These are phyloP conservation scores for Peniophora sp. DNA, from an alignment of 1,284 basidiomycete genomes.

Conservation along the genomic window DNA sequence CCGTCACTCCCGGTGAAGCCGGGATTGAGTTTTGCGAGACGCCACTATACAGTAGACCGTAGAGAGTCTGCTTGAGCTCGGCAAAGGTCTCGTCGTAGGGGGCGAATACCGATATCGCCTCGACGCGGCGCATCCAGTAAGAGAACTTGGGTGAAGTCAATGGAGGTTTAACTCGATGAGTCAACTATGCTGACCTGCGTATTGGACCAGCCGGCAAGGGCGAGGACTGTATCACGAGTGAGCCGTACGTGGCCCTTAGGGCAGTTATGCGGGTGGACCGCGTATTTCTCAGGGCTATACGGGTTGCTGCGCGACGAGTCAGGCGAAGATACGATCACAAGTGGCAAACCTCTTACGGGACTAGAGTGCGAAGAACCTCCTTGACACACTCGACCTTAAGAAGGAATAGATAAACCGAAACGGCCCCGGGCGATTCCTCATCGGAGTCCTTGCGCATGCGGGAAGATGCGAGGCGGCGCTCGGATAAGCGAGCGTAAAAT, in stretches of 20 bases:
- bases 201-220: constrained; percentile 42
- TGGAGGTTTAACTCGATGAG: too few relatives aligned
- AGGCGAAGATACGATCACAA: constrained; percentile 1
- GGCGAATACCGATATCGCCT: constrained; percentile 37
- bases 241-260: constrained; percentile 36
- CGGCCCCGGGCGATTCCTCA: constrained; percentile 21
- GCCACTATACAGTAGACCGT: constrained; percentile 24
- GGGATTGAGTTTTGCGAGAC: constrained; percentile 2
- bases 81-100: constrained; percentile 30
- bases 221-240: constrained; percentile 37
- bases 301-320: constrained; percentile 29
- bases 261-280: constrained; percentile 31
- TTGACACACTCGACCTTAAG: constrained; percentile 46
- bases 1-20: constrained; percentile 25
- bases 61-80: constrained; percentile 31
- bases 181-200: constrained; percentile 20
- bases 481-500: constrained; percentile 38
- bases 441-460: constrained; percentile 25
- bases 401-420: constrained; percentile 41
- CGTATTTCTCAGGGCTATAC: constrained; percentile 41
- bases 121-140: constrained; percentile 40
- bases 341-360: constrained; percentile 29
- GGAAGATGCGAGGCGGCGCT: constrained; percentile 32
- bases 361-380: constrained; percentile 36
- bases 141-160: constrained; percentile 22